Conservation (phyloP, 2,329 filamentous ascomycete species). For the Thielaviopsis cerberus region DNA sequence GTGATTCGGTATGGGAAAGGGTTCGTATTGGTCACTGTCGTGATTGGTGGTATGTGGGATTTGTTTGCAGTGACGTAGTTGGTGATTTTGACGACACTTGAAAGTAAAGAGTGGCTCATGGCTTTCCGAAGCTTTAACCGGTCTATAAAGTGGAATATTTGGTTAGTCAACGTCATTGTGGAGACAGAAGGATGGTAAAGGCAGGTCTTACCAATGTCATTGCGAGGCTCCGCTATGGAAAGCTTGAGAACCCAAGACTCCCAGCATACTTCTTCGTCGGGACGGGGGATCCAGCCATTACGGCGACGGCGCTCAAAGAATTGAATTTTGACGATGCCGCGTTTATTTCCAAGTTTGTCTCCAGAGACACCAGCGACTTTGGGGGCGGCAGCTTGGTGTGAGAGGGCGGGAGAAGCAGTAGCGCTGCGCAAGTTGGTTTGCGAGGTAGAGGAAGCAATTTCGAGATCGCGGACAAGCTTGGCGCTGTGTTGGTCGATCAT, state of each 20-base stretch:
- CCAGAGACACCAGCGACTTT: slow-evolving; percentile 5
- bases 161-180: background rate
- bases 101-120: slow-evolving; percentile 77
- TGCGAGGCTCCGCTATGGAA: slow-evolving; percentile 75
- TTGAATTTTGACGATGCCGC: slow-evolving; percentile 68
- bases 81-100: slow-evolving; percentile 77
- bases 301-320: slow-evolving; percentile 86
- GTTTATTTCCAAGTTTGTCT: slow-evolving; percentile 32
- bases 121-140: slow-evolving; percentile 72
- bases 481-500: slow-evolving; percentile 78
- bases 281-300: slow-evolving; percentile 60
- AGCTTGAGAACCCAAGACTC: slow-evolving; percentile 90
- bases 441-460: background rate
- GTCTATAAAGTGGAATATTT: slow-evolving; percentile 31
- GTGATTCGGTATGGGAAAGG: slow-evolving; percentile 90
- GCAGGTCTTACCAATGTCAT: slow-evolving; percentile 54
- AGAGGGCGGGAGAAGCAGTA: slow-evolving; percentile 3
- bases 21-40: slow-evolving; percentile 82
- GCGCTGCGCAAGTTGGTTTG: slow-evolving; percentile 14
- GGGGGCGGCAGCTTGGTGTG: slow-evolving; percentile 6
- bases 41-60: slow-evolving; percentile 78
- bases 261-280: slow-evolving; percentile 91
- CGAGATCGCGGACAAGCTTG: slow-evolving; percentile 28
- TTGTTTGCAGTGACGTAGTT: slow-evolving; percentile 74
- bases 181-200: background rate